Base-by-base conservation (phyloP, 1,284 basidiomycete genomes). In the Sporisorium exsertum region DNA sequence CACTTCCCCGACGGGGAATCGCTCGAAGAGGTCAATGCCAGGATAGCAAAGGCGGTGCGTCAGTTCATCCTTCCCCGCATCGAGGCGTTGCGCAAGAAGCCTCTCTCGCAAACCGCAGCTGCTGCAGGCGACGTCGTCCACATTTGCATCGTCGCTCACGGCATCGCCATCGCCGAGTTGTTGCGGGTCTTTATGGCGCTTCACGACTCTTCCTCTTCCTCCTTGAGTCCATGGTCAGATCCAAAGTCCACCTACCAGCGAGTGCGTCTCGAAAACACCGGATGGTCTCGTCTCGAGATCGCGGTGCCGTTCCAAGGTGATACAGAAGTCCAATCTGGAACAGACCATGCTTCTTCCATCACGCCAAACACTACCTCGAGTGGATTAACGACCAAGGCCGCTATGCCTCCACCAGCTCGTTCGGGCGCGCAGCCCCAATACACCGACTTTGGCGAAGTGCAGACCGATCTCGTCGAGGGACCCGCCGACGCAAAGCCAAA, bases 111-210 rank as follows among this genome's bases (percentile, higher is more conserved):
- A 18, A 27, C 35, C n/a, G 51, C 45, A 33, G 60, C 27, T 16
- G 56, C 40, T 26, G 49, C 54, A 12, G 47, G 49, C 24, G 59
- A 65, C 12, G 78, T 83, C 22, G 84, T 89, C 8, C 90, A 92
- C 77, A 85, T 94, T 40, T 91, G 91, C 2, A 84, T 94, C 50
- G 91, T 94, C 33, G 93, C 93, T 84, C 93, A 94, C 83, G 93
- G 93, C 0, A 85, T 93, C 45, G 91, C 91, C 83, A 91, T 94
- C 45, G 88, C 88, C 57, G 92, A 93, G 55, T 58, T 81, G 22
- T 43, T 82, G 37, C 62, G 79, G 8, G 73, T 81, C 57, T 76
- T 82, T 26, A 79, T 82, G 68, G 64, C 69, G 16, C 64, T 78
- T 9, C 80, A 82, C 52, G 75, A 78, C 43, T 45, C 56, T 16